Evolutionary conservation across 768 basidiomycete species (phyloP), one percentile per base, ranked within the genome.

Genomic region (Chiua virens): DNA sequence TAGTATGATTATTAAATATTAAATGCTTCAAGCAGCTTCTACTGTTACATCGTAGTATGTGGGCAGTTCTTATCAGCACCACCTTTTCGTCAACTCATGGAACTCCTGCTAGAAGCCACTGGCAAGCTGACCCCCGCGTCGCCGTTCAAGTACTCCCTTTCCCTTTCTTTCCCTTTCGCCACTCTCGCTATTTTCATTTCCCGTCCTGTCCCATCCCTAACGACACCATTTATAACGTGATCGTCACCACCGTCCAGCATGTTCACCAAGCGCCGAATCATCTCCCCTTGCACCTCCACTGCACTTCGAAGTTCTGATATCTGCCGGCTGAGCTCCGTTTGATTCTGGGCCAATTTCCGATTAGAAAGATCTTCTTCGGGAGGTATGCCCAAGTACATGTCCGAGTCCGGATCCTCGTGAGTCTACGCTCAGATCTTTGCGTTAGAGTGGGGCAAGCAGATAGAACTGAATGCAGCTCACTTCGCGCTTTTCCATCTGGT

Each of bases 251-350:
- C 41, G 14, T 57, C 64, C 8, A 68, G 55, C 17, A 51, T 27
- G 49, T 50, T 45, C 5, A 69, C 49, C 30, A 68, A 42, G 13
- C 55, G 58, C 40, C 38, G 55, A 21, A 89, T 67, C 64, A 87
- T 60, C 59, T 71, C 71, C 4, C 80, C 80, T 56, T 89, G 87
- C 49, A 62, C 63, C 63, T 86, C 83, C n/a, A 88, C 75, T 8
- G 76, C 72, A 6, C 56, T 64, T 11, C 76, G 72, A 37, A 89
- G 70, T 49, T 84, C 82, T 9, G 73, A 67, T 40, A 90, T 85
- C 68, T 89, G 86, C 39, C 69, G 69, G 53, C 80, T 81, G 37
- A 90, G 70, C 65, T 85, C 85, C 9, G 77, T 77, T 62, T 86
- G 85, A 53, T 85, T 86, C 60, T 82, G 77, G 5, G 81, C 83